Evolutionary conservation across 352 stramenopile species (phyloP).

Genomic region (Pythium insidiosum): DNA sequence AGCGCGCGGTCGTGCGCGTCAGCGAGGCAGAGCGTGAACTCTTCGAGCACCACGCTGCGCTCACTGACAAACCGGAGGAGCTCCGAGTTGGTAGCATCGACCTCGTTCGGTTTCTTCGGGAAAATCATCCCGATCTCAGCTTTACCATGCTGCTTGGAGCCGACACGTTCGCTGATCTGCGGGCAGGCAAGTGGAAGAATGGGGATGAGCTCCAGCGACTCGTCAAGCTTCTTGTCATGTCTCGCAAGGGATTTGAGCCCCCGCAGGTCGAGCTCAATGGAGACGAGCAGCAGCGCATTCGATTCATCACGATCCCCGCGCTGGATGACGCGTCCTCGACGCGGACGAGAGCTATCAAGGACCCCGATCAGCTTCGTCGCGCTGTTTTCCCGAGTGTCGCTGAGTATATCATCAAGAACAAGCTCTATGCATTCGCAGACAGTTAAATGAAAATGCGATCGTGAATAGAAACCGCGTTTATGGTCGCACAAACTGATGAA

Average conservation of each 20-base stretch:
- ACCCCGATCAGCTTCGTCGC: conserved; percentile 25
- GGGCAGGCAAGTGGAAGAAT: conserved; percentile 82
- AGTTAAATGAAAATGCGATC: conserved; percentile 1
- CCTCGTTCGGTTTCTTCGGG: conserved; percentile 41
- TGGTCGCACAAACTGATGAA: conserved; percentile 56
- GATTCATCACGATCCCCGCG: conserved; percentile 41
- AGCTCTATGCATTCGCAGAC: conserved; percentile 63
- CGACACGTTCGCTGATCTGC: conserved; percentile 80
- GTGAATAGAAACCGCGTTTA: neutral
- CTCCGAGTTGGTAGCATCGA: conserved; percentile 73
- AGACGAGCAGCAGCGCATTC: conserved; percentile 17
- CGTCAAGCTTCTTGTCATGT: conserved; percentile 65
- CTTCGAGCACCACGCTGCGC: conserved; percentile 28
- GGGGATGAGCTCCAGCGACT: conserved; percentile 62
- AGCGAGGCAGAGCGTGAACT: conserved; percentile 61
- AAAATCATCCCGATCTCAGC: conserved; percentile 29
- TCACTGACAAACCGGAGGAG: conserved; percentile 15
- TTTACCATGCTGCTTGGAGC: conserved; percentile 77
- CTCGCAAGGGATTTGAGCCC: conserved; percentile 44
- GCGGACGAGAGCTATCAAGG: conserved; percentile 27
- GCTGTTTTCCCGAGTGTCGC: conserved; percentile 49
- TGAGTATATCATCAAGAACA: conserved; percentile 68
- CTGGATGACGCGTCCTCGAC: conserved; percentile 78
- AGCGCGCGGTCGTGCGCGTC: conserved; percentile 35
- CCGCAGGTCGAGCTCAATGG: neutral